These are phyloP conservation scores for Ascoidea asiatica DNA, from an alignment of 805 yeast genomes.

Conservation along the genomic window DNA sequence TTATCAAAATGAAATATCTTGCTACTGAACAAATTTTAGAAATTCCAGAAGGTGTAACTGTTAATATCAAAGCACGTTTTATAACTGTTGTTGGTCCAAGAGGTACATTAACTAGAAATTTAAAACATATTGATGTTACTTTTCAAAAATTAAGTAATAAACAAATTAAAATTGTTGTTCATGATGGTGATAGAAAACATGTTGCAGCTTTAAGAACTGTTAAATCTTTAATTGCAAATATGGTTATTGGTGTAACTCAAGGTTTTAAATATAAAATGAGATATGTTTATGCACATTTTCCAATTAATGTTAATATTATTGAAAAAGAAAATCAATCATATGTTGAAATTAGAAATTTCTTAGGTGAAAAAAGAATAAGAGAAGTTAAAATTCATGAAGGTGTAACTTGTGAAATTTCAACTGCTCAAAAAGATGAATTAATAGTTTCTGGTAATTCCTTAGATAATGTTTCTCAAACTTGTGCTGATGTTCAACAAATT, in stretches of 20 bases:
- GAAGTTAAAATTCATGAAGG: slow-evolving; percentile 77
- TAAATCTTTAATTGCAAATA: slow-evolving; percentile 85
- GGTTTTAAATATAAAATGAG: slow-evolving; percentile 99
- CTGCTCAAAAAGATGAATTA: slow-evolving; percentile 89
- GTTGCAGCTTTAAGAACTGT: slow-evolving; percentile 99
- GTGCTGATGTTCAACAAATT: slow-evolving; percentile 96
- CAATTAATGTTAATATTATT: slow-evolving; percentile 91
- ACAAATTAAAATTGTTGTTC: slow-evolving; percentile 79
- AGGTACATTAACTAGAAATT: slow-evolving; percentile 82
- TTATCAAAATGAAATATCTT: slow-evolving; percentile 62
- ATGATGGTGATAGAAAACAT: slow-evolving; percentile 99
- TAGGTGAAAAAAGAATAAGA: slow-evolving; percentile 98
- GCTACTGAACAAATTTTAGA: slow-evolving; percentile 76
- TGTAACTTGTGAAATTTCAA: slow-evolving; percentile 71
- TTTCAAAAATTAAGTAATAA: slow-evolving; percentile 65
- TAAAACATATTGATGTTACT: slow-evolving; percentile 90
- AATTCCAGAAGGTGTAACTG: slow-evolving; percentile 86
- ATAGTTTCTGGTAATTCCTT: slow-evolving; percentile 88
- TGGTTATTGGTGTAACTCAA: slow-evolving; percentile 97
- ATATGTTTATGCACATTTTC: slow-evolving; percentile 99
- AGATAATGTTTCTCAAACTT: slow-evolving; percentile 95
- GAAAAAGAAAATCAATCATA: slow-evolving; percentile 59
- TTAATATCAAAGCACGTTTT: slow-evolving; percentile 81
- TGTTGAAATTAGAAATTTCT: slow-evolving; percentile 98
- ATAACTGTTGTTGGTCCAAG: slow-evolving; percentile 95